These are phyloP conservation scores for Nigrospora osmanthi DNA, from an alignment of 2,329 filamentous ascomycete species.

Conservation along the genomic window DNA sequence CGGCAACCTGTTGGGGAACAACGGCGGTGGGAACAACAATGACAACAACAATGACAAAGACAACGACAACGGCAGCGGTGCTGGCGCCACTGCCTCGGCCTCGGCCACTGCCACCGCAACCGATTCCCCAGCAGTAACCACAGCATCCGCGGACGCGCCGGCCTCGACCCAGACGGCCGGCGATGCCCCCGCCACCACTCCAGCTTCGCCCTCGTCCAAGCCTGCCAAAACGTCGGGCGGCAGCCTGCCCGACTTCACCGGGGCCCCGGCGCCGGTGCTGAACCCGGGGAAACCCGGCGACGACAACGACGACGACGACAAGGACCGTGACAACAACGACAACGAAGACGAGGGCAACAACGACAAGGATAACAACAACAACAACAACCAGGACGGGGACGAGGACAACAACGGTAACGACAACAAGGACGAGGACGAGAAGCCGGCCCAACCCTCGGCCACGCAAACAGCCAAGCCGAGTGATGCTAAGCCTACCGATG, in stretches of 20 bases:
- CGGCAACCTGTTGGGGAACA: neutral
- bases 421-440: too few species aligned
- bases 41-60: too few species aligned
- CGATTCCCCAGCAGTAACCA: neutral
- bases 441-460: too few species aligned
- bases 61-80: conserved; percentile 1
- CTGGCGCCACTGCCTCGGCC: conserved; percentile 1
- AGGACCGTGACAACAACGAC: neutral
- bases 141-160: neutral
- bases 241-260: neutral
- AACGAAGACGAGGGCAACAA: neutral
- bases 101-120: neutral
- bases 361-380: neutral
- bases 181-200: too few species aligned
- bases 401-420: too few species aligned
- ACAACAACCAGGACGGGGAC: neutral
- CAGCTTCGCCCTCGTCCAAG: too few species aligned
- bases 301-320: neutral
- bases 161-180: too few species aligned
- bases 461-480: neutral
- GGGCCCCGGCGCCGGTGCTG: neutral
- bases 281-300: conserved; percentile 3
- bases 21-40: neutral
- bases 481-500: neutral
- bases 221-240: neutral